Conservation (phyloP, 2,329 filamentous ascomycete genomes). For the Colletotrichum acutatum region DNA sequence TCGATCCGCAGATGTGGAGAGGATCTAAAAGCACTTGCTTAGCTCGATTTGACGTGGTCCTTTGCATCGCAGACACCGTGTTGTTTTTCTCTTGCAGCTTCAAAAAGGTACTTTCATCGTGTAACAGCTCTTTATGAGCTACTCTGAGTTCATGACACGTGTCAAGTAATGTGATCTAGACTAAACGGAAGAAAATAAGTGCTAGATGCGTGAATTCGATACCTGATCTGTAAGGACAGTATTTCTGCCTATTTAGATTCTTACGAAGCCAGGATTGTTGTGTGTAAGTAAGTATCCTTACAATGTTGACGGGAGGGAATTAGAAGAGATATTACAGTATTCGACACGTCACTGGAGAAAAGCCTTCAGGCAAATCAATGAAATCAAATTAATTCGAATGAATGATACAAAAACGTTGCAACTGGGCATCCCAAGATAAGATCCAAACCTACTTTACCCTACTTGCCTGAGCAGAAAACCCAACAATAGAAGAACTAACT, state of each 20-base stretch:
- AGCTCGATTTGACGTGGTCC: background rate
- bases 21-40: background rate
- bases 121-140: background rate
- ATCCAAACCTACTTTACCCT: too few species aligned
- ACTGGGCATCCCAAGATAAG: too few species aligned
- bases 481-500: too few species aligned
- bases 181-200: background rate
- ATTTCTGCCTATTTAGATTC: too few species aligned
- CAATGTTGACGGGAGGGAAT: too few species aligned
- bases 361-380: too few species aligned
- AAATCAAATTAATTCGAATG: too few species aligned
- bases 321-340: too few species aligned
- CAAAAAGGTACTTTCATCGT: background rate
- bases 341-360: too few species aligned
- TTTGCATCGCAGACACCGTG: background rate
- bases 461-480: too few species aligned
- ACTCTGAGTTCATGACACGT: background rate
- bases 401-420: rapidly evolving
- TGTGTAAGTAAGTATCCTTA: background rate
- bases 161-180: background rate
- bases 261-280: too few species aligned
- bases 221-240: background rate
- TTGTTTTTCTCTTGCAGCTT: background rate
- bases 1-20: background rate
- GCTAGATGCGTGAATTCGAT: background rate